Evolutionary conservation across 2,329 filamentous ascomycete species (phyloP), one percentile per base, ranked within the genome.

Genomic region (Hymenoscyphus linearis): DNA sequence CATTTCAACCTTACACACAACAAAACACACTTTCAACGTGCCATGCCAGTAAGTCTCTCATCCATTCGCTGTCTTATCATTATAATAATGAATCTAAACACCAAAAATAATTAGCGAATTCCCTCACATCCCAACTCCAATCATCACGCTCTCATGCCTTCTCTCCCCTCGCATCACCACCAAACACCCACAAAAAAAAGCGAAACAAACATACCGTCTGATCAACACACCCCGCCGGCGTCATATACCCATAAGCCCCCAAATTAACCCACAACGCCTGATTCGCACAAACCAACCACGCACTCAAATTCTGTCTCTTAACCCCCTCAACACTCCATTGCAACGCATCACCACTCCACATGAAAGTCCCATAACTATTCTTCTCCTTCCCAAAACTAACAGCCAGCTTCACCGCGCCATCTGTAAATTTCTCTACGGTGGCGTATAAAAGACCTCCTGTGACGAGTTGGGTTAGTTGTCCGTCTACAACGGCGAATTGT

Each of bases 181-280:
- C n/a, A n/a, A n/a, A n/a, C n/a, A n/a, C n/a, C n/a, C n/a, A n/a
- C n/a, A n/a, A n/a, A n/a, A n/a, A n/a, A 55, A 25, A 25, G 62
- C 53, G 1, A 34, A 26, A 35, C 47, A 31, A 27, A 74, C 79
- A 73, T 65, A 82, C 79, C 55, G 82, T 86, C 73, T 85, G 78
- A 74, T 86, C 83, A 34, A 77, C 76, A 73, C 83, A 83, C 2
- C 70, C 74, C 50, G 73, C 71, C 0, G 83, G 83, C 12, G 83
- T 86, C 72, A 81, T 74, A 68, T 85, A 86, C 27, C 74, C 73
- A 68, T 85, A 86, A 14, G 80, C 81, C 0, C 84, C 83, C 59
- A 85, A 76, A 67, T 86, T 86, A 67, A 85, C 78, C 67, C 81
- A 85, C 64, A 86, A 65, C 53, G 68, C 70, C 72, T 82, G 78